These are phyloP conservation scores for Cercophora sp. DNA, from an alignment of 495 filamentous ascomycete genomes.

Conservation along the genomic window DNA sequence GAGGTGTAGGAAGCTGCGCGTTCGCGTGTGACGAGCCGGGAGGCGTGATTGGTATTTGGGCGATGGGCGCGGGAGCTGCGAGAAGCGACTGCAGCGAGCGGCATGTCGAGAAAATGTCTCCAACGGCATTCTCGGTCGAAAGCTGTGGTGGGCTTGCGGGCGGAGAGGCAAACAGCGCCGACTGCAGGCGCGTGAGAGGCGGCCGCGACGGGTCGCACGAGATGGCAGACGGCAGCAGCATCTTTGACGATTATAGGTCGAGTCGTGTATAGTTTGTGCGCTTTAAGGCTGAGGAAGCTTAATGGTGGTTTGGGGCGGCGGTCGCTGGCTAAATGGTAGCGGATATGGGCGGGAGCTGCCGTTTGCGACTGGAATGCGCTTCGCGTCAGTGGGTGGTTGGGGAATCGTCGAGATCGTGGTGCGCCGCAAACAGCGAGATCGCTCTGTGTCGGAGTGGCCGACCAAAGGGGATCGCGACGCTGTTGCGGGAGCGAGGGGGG, in stretches of 20 bases:
- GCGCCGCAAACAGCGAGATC: background rate
- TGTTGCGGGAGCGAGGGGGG: conserved; percentile 1
- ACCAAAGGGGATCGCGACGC: background rate
- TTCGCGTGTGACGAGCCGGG: conserved; percentile 48
- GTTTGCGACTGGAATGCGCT: conserved; percentile 14
- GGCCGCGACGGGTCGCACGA: conserved; percentile 60
- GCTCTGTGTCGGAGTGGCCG: background rate
- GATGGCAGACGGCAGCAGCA: conserved; percentile 71
- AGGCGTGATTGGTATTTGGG: conserved; percentile 36
- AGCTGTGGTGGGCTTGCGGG: conserved; percentile 60
- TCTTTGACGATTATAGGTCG: conserved; percentile 20
- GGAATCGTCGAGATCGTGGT: background rate
- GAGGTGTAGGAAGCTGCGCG: conserved; percentile 46
- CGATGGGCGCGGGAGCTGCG: conserved; percentile 36
- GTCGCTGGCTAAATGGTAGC: conserved; percentile 15
- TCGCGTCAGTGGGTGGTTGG: conserved; percentile 10
- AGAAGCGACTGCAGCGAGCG: conserved; percentile 69
- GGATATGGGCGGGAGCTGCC: background rate
- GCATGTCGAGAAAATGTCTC: conserved; percentile 63
- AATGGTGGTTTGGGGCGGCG: conserved; percentile 1
- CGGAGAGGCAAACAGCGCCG: conserved; percentile 58
- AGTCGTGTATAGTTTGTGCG: conserved; percentile 1
- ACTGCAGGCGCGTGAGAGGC: conserved; percentile 46
- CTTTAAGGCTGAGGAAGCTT: background rate
- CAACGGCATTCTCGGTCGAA: conserved; percentile 47